Evolutionary conservation across 352 stramenopile species (phyloP).

Genomic region (Bremia lactucae): DNA sequence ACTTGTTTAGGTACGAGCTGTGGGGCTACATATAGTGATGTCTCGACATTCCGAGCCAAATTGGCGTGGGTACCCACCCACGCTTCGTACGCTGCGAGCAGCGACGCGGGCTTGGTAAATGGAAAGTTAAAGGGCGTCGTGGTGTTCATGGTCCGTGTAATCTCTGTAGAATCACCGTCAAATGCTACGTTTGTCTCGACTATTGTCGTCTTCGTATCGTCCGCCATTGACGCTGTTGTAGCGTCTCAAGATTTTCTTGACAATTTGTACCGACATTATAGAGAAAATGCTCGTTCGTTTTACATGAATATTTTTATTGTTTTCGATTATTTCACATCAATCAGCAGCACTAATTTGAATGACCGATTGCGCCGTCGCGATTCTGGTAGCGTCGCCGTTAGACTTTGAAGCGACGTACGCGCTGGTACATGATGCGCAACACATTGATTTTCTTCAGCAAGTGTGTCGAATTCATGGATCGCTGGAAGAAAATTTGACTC

Average conservation of each 20-base stretch:
- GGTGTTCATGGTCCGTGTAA: conserved; percentile 4
- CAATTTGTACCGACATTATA: too few relatives aligned
- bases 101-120: conserved; percentile 7
- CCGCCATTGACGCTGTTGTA: too few relatives aligned
- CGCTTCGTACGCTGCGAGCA: conserved; percentile 44
- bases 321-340: not conserved
- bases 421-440: conserved; percentile 12
- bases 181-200: conserved; percentile 9
- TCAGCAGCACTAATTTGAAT: not conserved
- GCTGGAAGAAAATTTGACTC: conserved; percentile 4
- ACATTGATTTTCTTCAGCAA: conserved; percentile 11
- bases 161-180: conserved; percentile 7
- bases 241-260: too few relatives aligned
- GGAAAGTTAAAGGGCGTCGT: not conserved
- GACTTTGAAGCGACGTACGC: conserved; percentile 16
- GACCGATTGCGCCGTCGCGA: conserved; percentile 2
- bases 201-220: conserved; percentile 10
- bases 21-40: conserved; percentile 61
- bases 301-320: not conserved
- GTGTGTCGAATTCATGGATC: conserved; percentile 21
- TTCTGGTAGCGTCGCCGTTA: conserved; percentile 3
- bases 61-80: conserved; percentile 54
- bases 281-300: too few relatives aligned
- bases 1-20: conserved; percentile 66
- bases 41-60: conserved; percentile 68